These are phyloP conservation scores for Dictyophora rubrovolvata DNA, from an alignment of 768 basidiomycete species.

Conservation along the genomic window DNA sequence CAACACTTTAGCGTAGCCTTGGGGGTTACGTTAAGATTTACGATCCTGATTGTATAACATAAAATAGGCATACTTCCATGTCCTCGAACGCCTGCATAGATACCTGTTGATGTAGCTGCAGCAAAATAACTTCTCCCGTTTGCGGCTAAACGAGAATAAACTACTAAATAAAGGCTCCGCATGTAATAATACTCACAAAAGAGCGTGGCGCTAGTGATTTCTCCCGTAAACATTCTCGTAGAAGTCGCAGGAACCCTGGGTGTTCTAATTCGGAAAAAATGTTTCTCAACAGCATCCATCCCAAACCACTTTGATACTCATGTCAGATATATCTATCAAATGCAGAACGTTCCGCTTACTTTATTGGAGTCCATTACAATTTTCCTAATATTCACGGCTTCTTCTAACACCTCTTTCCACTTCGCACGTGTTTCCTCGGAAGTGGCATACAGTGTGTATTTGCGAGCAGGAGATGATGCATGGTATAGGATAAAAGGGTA, in stretches of 20 bases:
- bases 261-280: conserved; percentile 45
- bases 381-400: conserved; percentile 54
- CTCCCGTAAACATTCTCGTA: conserved; percentile 40
- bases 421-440: conserved; percentile 47
- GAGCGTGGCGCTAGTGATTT: conserved; percentile 45
- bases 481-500: conserved; percentile 77
- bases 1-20: conserved; percentile 56
- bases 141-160: conserved; percentile 24
- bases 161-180: conserved; percentile 1
- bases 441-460: conserved; percentile 64
- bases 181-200: conserved; percentile 40
- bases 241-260: conserved; percentile 22
- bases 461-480: conserved; percentile 41
- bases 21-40: neutral
- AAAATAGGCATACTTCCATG: neutral
- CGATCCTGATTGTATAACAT: conserved; percentile 6
- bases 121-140: conserved; percentile 48
- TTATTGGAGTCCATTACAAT: conserved; percentile 62
- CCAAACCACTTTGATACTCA: conserved; percentile 51
- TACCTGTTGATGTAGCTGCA: conserved; percentile 55
- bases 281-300: conserved; percentile 45
- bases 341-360: conserved; percentile 30
- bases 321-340: neutral
- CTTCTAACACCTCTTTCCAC: conserved; percentile 52
- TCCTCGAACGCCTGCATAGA: conserved; percentile 53